Evolutionary conservation across 768 basidiomycete species (phyloP).

Genomic region (Scleroderma citrinum): DNA sequence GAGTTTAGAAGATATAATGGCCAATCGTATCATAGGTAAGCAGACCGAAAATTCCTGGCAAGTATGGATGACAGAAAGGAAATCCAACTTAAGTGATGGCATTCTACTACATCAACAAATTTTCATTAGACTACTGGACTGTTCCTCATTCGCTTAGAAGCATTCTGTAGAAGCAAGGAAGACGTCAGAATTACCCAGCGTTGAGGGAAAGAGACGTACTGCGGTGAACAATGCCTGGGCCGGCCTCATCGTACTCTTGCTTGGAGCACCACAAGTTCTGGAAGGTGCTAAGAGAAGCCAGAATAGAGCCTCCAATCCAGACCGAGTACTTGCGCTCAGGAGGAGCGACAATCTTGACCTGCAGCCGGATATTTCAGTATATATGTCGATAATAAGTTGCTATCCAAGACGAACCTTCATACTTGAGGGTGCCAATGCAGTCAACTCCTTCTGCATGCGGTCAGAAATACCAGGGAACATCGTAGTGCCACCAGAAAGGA

Average conservation of each 20-base stretch:
- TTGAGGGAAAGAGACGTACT: conserved; percentile 37
- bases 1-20: not conserved
- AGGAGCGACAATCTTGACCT: conserved; percentile 90
- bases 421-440: conserved; percentile 69
- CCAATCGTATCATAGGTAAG: not conserved
- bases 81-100: conserved; percentile 12
- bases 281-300: conserved; percentile 91
- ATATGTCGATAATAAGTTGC: not conserved
- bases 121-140: conserved; percentile 16
- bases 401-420: conserved; percentile 59
- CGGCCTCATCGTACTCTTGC: conserved; percentile 87
- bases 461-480: conserved; percentile 97
- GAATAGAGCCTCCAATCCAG: conserved; percentile 87
- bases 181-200: not conserved
- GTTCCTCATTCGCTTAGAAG: conserved; percentile 16
- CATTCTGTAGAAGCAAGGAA: conserved; percentile 14
- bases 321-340: conserved; percentile 95
- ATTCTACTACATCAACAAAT: conserved; percentile 23
- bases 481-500: conserved; percentile 75
- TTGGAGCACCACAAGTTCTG: conserved; percentile 94
- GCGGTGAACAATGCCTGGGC: conserved; percentile 76
- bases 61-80: not conserved
- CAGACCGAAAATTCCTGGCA: not conserved
- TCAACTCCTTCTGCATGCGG: conserved; percentile 93
- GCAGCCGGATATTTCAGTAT: conserved; percentile 2